Percentiles rank a stretch among this genome's conserved stretches.
phyloP scores from a whole-genome alignment of 768 basidiomycete species.

The Boletus eberwhitei region DNA sequence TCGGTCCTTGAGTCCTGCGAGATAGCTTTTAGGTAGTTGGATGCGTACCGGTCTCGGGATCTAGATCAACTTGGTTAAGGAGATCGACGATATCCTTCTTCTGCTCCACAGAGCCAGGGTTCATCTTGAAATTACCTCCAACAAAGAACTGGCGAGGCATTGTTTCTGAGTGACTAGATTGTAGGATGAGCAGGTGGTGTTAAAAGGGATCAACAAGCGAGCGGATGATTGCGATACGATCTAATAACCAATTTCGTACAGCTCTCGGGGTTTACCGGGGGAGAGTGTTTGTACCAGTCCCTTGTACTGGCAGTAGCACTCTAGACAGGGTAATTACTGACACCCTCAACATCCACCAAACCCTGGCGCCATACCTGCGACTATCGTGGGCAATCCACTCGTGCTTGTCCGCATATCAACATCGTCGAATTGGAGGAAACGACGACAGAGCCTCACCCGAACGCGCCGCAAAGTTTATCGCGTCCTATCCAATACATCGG shows the following conservation, averaged over 20 bases:
- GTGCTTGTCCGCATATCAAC: too few relatives aligned
- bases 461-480: too few relatives aligned
- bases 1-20: slow-evolving; percentile 9
- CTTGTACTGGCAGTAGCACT: background rate
- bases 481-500: too few relatives aligned
- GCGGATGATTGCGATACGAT: slow-evolving; percentile 4
- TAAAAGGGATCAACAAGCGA: background rate
- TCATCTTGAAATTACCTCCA: slow-evolving; percentile 99
- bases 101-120: slow-evolving; percentile 65
- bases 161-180: background rate
- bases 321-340: background rate
- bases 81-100: slow-evolving; percentile 62
- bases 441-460: background rate
- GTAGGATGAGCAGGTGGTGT: background rate
- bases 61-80: slow-evolving; percentile 78
- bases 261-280: slow-evolving; percentile 4
- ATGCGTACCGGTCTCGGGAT: slow-evolving; percentile 66
- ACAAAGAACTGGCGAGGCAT: slow-evolving; percentile 90
- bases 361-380: background rate
- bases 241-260: background rate
- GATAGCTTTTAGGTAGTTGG: background rate
- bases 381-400: background rate
- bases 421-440: too few relatives aligned
- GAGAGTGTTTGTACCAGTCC: too few relatives aligned
- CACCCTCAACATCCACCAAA: background rate